Percentiles rank a stretch among this genome's conserved stretches.
Evolutionary conservation across 768 basidiomycete species (phyloP).

Genomic region (Suillus weaverae): DNA sequence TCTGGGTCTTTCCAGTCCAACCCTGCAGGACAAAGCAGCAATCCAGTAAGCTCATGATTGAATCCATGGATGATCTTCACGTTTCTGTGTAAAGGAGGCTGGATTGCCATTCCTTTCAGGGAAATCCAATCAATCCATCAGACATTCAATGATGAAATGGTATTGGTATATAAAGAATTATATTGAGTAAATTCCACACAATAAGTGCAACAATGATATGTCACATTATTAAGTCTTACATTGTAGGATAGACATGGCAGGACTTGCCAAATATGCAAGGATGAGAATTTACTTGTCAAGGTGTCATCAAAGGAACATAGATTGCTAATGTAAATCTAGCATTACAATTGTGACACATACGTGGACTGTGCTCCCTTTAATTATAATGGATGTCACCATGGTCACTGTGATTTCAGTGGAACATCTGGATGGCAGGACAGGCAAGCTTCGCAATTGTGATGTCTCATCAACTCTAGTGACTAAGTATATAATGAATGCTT

Average conservation of each 20-base stretch:
- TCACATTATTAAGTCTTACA: background rate
- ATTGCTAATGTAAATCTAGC: background rate
- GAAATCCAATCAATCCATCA: no score
- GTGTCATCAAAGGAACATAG: background rate
- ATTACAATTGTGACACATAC: background rate
- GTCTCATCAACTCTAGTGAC: background rate
- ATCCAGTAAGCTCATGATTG: no score
- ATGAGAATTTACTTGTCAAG: no score
- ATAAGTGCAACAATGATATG: background rate
- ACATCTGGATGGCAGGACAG: background rate
- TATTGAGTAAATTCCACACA: background rate
- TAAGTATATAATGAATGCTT: background rate
- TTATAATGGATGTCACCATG: background rate
- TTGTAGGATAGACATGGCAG: background rate
- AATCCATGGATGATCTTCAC: no score
- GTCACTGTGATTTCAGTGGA: background rate
- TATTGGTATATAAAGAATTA: background rate
- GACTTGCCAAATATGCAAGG: background rate
- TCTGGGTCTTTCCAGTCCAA: slow-evolving; percentile 21
- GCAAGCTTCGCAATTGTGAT: background rate
- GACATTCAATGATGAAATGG: background rate
- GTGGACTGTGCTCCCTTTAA: background rate
- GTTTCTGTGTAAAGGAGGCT: no score
- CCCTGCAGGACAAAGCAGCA: no score
- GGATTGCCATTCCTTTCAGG: no score